Base-by-base conservation (phyloP, 2,329 filamentous ascomycete genomes). In the Pestalotiopsis sp. region DNA sequence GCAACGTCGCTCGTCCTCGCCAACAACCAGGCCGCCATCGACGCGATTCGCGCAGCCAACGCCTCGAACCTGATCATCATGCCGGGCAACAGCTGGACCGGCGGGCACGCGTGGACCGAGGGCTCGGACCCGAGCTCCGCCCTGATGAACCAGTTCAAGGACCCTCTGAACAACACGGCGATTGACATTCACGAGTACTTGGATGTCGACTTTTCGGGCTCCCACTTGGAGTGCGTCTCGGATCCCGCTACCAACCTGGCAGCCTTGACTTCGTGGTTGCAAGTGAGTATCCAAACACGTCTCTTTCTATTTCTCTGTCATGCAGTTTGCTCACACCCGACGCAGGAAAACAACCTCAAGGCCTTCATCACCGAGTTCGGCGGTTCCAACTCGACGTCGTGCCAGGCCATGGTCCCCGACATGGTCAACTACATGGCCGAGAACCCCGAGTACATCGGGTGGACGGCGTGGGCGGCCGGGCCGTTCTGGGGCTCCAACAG, bases 181-280 rank as follows among this genome's bases (percentile, higher is more conserved):
- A 80, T 86, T 62, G 84, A 86, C 70, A 84, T 86, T 72, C 84
- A 86, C 74, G 82, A 85, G 73, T 86, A 86, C 73, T 80, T 86
- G n/a, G 84, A 86, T 72, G 75, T 77, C 36, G 84, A 86, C 71
- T 86, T 80, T 67, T 83, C 81, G 58, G 84, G 85, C 36, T 70
- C 74, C 0, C 83, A 85, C 70, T 69, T 77, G 7, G 78, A 78
- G n/a, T 84, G 82, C 72, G 78, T 79, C n/a, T 77, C 79, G 60
- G 78, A 78, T 6, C 79, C 81, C 1, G 79, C 78, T 3, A 74
- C 75, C 0, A 80, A 84, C 69, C 78, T 86, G 49, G 77, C 77
- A 3, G 77, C 74, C 7, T 73, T 85, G 9, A 86, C 84, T 0
- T 72, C 74, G n/a, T 86, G 83, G 84, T 77, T 86, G 17, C 75